A percentile compares a stretch with the other conserved stretches of the same genome.
phyloP scores from a whole-genome alignment of 495 filamentous ascomycete genomes.

The Entonaema liquescens region DNA sequence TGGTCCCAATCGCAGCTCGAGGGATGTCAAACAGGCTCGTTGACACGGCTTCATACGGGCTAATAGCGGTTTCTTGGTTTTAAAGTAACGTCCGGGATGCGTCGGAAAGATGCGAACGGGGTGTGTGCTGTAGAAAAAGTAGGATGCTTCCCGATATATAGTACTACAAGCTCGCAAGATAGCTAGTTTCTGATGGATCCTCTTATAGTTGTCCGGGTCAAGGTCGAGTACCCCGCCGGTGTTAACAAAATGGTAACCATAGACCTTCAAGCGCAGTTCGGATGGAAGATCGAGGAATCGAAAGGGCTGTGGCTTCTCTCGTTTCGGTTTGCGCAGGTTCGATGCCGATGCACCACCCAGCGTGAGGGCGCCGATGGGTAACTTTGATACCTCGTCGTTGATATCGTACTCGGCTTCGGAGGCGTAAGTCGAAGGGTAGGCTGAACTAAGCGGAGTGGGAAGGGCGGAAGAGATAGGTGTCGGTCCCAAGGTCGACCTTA shows the following conservation, averaged over 20 bases:
- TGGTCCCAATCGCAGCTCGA: conserved; percentile 82
- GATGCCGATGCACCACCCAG: conserved; percentile 40
- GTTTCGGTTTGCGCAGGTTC: conserved; percentile 28
- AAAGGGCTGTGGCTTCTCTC: conserved; percentile 59
- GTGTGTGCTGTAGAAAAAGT: conserved; percentile 77
- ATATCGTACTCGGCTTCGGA: conserved; percentile 55
- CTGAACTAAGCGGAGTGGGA: conserved; percentile 50
- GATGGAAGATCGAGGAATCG: conserved; percentile 79
- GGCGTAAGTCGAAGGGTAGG: conserved; percentile 53
- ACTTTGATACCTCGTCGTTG: conserved; percentile 40
- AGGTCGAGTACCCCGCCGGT: conserved; percentile 71
- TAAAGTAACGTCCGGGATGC: conserved; percentile 71
- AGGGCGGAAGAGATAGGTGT: conserved; percentile 48
- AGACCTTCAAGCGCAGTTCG: conserved; percentile 78
- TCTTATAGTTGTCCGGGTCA: conserved; percentile 70
- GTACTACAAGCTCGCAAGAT: conserved; percentile 70
- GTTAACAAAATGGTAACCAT: conserved; percentile 65
- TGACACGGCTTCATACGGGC: conserved; percentile 72
- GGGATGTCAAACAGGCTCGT: conserved; percentile 68
- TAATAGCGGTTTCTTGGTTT: conserved; percentile 69
- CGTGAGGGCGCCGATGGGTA: conserved; percentile 47
- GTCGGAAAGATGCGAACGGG: conserved; percentile 81
- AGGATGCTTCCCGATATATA: conserved; percentile 75
- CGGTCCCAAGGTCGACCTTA: conserved; percentile 30
- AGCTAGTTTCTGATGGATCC: conserved; percentile 61